Evolutionary conservation across 2,329 filamentous ascomycete genomes (phyloP).

Genomic region (Colletotrichum eleusines): DNA sequence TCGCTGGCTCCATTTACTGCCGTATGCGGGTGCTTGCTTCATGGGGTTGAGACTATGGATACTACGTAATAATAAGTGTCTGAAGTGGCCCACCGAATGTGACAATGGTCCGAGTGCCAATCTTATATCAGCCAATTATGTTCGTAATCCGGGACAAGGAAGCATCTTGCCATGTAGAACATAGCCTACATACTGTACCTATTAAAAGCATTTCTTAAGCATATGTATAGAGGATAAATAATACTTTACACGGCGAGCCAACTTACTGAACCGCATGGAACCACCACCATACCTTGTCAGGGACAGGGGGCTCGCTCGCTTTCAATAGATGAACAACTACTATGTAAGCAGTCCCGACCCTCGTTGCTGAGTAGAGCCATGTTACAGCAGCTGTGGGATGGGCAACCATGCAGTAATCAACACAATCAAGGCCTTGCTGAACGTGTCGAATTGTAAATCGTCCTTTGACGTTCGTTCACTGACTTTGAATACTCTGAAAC

Average conservation of each 20-base stretch:
- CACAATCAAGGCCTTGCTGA: neutral
- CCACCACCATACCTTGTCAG: neutral
- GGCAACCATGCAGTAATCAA: neutral
- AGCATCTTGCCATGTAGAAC: neutral
- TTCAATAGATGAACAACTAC: neutral
- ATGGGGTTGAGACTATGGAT: conserved; percentile 17
- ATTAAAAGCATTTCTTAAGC: neutral
- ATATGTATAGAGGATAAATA: neutral
- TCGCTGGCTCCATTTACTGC: conserved; percentile 22
- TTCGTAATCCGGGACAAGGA: neutral
- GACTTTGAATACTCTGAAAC: neutral
- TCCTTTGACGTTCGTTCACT: neutral
- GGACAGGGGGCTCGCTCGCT: neutral
- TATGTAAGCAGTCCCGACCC: neutral
- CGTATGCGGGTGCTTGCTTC: neutral
- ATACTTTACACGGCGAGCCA: neutral
- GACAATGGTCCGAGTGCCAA: neutral
- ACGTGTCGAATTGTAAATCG: neutral
- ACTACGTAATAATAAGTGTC: too few species aligned
- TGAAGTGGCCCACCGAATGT: conserved; percentile 17
- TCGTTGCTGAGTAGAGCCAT: neutral
- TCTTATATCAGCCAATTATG: conserved; percentile 25
- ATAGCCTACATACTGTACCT: neutral
- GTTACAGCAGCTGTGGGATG: neutral
- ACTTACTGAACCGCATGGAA: conserved; percentile 7